Evolutionary conservation across 2,329 filamentous ascomycete genomes (phyloP), one percentile per base, ranked within the genome.

Genomic region (Penicillium nordicum): DNA sequence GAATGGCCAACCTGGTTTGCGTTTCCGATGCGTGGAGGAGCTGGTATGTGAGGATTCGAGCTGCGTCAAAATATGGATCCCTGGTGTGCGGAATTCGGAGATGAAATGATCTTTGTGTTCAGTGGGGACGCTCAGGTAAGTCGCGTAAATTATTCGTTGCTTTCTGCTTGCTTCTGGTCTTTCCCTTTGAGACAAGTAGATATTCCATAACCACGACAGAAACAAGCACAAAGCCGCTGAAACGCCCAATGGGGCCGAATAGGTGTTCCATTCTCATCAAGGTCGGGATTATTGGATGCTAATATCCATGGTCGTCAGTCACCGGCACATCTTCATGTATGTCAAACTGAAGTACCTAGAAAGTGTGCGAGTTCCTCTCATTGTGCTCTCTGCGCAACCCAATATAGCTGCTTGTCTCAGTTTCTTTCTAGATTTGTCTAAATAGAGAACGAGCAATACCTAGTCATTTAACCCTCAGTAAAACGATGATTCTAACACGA

Each of bases 41-140:
- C 30, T 55, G 52, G 25, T 38, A 58, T 25, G 52, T 44, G 37
- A 55, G 56, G 30, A 58, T 53, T 21, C 52, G 42, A 16, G 48
- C 43, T 8, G 51, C 52, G 37, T 40, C 42, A 7, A 58, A 44
- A 27, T 58, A 58, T 14, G 49, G 49, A 18, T 52, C 48, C 18
- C 51, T 38, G 29, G 54, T 40, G 27, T 58, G 10, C 37, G 46
- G 27, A 48, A 55, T 27, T 55, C 52, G 11, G 41, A 29, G 25
- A 44, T 18, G 8, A 29, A 16, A 10, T 29, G 7, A 8, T 10
- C 25, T 29, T 44, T 44, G 8, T 16, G 10, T 11, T 44, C 18
- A 2, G 18, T 18, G 18, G 18, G 18, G 18, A 1, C 18, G n/a
- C 42, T 44, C 9, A 44, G 14, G 18, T 44, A 44, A 5, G 25